These are phyloP conservation scores for Asterophora parasitica DNA, from an alignment of 768 basidiomycete species.

Conservation along the genomic window DNA sequence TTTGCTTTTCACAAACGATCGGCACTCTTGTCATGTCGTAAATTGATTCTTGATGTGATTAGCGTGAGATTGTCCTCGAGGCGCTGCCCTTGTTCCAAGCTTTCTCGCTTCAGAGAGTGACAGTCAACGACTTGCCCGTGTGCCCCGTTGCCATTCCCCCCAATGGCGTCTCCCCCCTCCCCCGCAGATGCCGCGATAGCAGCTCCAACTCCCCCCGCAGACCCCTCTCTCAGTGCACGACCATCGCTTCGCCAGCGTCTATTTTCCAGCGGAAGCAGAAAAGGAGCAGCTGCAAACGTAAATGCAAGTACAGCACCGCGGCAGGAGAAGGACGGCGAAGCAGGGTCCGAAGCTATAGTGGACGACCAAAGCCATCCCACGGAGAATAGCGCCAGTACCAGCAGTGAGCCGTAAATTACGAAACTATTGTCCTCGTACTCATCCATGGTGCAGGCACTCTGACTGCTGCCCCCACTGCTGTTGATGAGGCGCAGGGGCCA, in stretches of 20 bases:
- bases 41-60: slow-evolving; percentile 2
- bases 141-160: background rate
- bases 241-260: slow-evolving; percentile 30
- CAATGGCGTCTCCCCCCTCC: slow-evolving; percentile 8
- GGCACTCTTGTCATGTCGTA: too few species aligned
- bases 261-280: slow-evolving; percentile 23
- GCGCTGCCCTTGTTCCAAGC: slow-evolving; percentile 5
- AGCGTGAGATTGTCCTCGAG: slow-evolving; percentile 10
- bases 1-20: too few species aligned
- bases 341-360: slow-evolving; percentile 12
- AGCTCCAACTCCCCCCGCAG: slow-evolving; percentile 6
- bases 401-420: slow-evolving; percentile 18
- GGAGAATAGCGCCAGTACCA: slow-evolving; percentile 23
- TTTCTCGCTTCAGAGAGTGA: slow-evolving; percentile 8
- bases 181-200: slow-evolving; percentile 7
- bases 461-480: slow-evolving; percentile 14
- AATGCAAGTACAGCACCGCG: slow-evolving; percentile 7
- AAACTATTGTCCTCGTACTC: background rate
- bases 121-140: slow-evolving; percentile 7
- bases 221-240: slow-evolving; percentile 13
- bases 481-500: slow-evolving; percentile 17
- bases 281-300: slow-evolving; percentile 4
- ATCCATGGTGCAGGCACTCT: slow-evolving; percentile 15
- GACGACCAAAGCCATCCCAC: slow-evolving; percentile 13
- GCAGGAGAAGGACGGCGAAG: slow-evolving; percentile 14